These are phyloP conservation scores for Mesembryanthemum crystallinum DNA, from an alignment of 148 eudicot genomes.

Conservation along the genomic window DNA sequence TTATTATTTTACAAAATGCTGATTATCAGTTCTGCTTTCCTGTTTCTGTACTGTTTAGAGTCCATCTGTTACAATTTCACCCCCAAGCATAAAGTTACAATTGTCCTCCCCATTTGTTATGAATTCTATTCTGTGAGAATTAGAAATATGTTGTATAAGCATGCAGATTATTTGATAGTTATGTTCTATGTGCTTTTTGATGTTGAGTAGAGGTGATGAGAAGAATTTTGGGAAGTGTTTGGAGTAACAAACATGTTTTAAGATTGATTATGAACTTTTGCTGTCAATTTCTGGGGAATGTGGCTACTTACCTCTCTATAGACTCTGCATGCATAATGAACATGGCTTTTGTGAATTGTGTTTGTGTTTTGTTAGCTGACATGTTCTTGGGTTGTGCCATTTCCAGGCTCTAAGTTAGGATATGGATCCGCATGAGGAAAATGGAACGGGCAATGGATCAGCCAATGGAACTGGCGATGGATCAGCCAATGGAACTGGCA, in stretches of 20 bases:
- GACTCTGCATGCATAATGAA: not conserved
- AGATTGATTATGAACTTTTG: not conserved
- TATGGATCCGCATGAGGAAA: slow-evolving; percentile 32
- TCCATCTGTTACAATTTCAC: not conserved
- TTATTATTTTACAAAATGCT: too few relatives aligned
- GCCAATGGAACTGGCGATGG: slow-evolving; percentile 35
- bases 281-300: not conserved
- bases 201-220: not conserved
- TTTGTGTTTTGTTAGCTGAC: not conserved
- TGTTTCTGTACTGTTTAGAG: not conserved
- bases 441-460: slow-evolving; percentile 35
- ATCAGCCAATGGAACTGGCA: slow-evolving; percentile 26
- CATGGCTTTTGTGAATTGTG: not conserved
- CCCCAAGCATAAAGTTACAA: not conserved
- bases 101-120: not conserved
- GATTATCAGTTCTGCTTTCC: too few relatives aligned
- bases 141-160: not conserved
- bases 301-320: not conserved
- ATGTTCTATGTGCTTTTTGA: not conserved
- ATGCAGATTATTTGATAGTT: not conserved
- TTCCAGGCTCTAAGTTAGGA: not conserved
- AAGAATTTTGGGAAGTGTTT: not conserved
- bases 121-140: not conserved
- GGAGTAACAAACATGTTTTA: too few relatives aligned
- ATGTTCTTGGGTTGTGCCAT: not conserved